Evolutionary conservation across 495 filamentous ascomycete genomes (phyloP), one percentile per base, ranked within the genome.

Genomic region (Cairneyella variabilis): DNA sequence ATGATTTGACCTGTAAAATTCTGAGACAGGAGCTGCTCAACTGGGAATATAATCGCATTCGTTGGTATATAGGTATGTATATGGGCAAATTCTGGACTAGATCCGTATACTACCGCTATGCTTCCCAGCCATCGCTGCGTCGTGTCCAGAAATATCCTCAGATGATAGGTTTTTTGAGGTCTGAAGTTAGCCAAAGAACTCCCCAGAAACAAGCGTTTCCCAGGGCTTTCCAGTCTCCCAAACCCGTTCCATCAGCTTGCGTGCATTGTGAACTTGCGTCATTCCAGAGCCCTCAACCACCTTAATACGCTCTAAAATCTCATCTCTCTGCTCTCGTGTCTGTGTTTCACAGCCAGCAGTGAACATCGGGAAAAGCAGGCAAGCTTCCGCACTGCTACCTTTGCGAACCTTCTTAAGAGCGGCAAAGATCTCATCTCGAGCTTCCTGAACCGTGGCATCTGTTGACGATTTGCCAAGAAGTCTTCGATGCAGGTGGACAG

Each of bases 321-420:
- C 76, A 18, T 68, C 61, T 32, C 84, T 71, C 48, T 86, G 79
- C 10, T 64, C 63, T 23, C 67, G 53, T 40, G 83, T 76, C 40
- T 70, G 64, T 2, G 83, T 80, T 61, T 93, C 88, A 61, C 88
- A 91, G 1, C 90, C 90, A 4, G 89, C 90, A 8, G 86, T 87
- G 66, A 95, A 93, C 67, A 95, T 78, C 1, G 90, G 90, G 48
- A 95, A 91, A 41, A 95, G 63, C 5, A 90, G 72, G 62, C 86
- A 89, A 3, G 82, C 82, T 66, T 91, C 90, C 0, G 85, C 86
- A 20, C 84, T 83, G 14, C 83, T 83, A 16, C 85, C 83, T 12
- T 72, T 69, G 21, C 80, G 70, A 43, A 95, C 83, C 25, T 79
- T 78, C n/a, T 65, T 69, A 54, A 92, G 68, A 3, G 80, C 76